Conservation (phyloP, 2,329 filamentous ascomycete species). For the Acarospora socialis region DNA sequence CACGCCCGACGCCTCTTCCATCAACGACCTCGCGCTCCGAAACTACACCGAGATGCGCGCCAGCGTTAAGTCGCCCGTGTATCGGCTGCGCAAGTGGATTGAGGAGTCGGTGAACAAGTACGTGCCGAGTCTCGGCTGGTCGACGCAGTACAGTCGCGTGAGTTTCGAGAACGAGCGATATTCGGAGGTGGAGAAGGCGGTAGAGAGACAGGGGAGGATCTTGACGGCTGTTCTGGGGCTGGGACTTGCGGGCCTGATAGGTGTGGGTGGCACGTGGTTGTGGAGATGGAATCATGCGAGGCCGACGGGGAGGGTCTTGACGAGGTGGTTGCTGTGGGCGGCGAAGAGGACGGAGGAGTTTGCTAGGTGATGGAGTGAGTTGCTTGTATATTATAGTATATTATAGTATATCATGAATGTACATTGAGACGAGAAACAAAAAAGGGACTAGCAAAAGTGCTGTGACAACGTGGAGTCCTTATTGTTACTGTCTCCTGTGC, state of each 20-base stretch:
- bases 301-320: no score
- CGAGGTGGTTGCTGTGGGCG: no score
- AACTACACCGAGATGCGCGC: slow-evolving; percentile 93
- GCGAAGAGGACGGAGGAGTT: no score
- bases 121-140: slow-evolving; percentile 67
- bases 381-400: no score
- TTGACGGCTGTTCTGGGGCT: slow-evolving; percentile 30
- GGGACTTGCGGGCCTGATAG: slow-evolving; percentile 19
- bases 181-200: slow-evolving; percentile 60
- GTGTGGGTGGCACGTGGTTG: slow-evolving; percentile 18
- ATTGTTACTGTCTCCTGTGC: no score
- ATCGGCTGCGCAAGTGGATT: slow-evolving; percentile 67
- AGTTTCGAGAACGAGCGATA: slow-evolving; percentile 92
- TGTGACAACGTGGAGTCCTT: no score
- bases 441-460: no score
- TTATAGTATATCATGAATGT: no score
- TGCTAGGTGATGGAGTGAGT: no score
- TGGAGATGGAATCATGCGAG: no score
- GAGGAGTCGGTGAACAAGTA: slow-evolving; percentile 72
- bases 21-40: slow-evolving; percentile 78
- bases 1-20: slow-evolving; percentile 66
- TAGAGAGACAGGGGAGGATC: slow-evolving; percentile 52
- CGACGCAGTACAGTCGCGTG: slow-evolving; percentile 81
- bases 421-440: no score
- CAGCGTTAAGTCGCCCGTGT: slow-evolving; percentile 63